phyloP scores from a whole-genome alignment of 2,329 filamentous ascomycete genomes.

The Chrysoporthe puriensis region DNA sequence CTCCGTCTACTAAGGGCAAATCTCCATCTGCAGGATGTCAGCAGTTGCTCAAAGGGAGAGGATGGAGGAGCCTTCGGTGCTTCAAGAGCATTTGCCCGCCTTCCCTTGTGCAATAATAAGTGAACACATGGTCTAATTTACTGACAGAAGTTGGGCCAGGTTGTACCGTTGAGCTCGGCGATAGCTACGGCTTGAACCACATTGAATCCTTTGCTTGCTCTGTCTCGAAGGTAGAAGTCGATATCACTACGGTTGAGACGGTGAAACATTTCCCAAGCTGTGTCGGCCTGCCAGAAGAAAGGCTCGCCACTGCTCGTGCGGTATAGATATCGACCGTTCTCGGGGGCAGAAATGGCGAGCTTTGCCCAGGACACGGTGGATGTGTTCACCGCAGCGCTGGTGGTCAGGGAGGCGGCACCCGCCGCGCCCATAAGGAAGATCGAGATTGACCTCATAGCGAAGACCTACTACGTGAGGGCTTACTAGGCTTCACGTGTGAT shows the following conservation, averaged over 20 bases:
- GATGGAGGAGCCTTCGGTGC: not conserved
- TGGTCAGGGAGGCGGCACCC: not conserved
- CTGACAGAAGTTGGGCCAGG: constrained; percentile 8
- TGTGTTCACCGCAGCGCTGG: not conserved
- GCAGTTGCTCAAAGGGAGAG: no score
- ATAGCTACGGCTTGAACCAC: constrained; percentile 13
- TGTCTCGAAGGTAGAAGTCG: constrained; percentile 12
- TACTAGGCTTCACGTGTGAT: not conserved
- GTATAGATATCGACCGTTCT: constrained; percentile 8
- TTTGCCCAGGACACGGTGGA: constrained; percentile 6
- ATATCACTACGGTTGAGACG: constrained; percentile 16
- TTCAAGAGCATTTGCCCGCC: not conserved
- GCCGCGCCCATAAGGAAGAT: not conserved
- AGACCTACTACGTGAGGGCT: not conserved
- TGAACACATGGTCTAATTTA: not conserved
- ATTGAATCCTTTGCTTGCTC: constrained; percentile 21
- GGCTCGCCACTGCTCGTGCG: constrained; percentile 10
- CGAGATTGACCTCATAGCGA: not conserved
- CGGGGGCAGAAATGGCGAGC: constrained; percentile 8
- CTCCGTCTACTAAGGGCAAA: constrained; percentile 3
- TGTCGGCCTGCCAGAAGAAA: constrained; percentile 23
- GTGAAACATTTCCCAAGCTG: constrained; percentile 16
- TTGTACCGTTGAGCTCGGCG: constrained; percentile 14
- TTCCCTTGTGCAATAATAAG: not conserved
- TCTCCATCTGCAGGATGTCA: constrained; percentile 7